phyloP scores from a whole-genome alignment of 1,139 yeast species.

The Blastobotrys arbuscula region DNA sequence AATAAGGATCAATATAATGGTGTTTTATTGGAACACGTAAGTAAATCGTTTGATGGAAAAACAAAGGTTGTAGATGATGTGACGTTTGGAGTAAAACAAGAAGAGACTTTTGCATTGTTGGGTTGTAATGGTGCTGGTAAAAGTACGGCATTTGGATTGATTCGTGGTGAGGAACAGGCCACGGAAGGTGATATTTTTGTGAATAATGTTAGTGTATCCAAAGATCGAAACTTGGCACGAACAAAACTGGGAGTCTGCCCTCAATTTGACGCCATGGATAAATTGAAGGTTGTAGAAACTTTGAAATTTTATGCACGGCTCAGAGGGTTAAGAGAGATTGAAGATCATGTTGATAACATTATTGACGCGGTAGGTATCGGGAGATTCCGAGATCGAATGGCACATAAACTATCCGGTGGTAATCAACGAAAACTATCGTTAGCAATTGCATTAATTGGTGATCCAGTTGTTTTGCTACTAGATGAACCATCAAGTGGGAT shows the following conservation, averaged over 20 bases:
- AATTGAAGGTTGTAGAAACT: conserved; percentile 33
- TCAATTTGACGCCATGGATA: conserved; percentile 38
- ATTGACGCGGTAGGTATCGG: conserved; percentile 35
- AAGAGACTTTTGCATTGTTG: conserved; percentile 41
- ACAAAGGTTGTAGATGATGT: conserved; percentile 32
- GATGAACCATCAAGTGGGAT: conserved; percentile 95
- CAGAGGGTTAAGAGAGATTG: conserved; percentile 60
- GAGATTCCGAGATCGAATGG: conserved; percentile 31
- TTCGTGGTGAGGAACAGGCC: conserved; percentile 47
- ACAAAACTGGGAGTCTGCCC: conserved; percentile 36
- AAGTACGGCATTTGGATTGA: conserved; percentile 69
- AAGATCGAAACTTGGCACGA: conserved; percentile 30
- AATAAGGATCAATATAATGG: conserved; percentile 18
- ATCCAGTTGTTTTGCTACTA: conserved; percentile 80
- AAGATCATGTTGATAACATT: conserved; percentile 67
- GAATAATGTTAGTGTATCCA: conserved; percentile 29
- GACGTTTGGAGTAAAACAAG: conserved; percentile 33
- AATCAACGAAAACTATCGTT: conserved; percentile 96
- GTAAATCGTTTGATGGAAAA: conserved; percentile 27
- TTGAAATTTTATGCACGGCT: conserved; percentile 32
- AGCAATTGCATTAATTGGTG: conserved; percentile 94
- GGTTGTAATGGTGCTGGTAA: conserved; percentile 99
- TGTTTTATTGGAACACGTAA: conserved; percentile 32
- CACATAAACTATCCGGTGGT: conserved; percentile 75
- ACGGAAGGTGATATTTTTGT: conserved; percentile 31